These are phyloP conservation scores for Bjerkandera adusta DNA, from an alignment of 1,284 basidiomycete species.

Conservation along the genomic window DNA sequence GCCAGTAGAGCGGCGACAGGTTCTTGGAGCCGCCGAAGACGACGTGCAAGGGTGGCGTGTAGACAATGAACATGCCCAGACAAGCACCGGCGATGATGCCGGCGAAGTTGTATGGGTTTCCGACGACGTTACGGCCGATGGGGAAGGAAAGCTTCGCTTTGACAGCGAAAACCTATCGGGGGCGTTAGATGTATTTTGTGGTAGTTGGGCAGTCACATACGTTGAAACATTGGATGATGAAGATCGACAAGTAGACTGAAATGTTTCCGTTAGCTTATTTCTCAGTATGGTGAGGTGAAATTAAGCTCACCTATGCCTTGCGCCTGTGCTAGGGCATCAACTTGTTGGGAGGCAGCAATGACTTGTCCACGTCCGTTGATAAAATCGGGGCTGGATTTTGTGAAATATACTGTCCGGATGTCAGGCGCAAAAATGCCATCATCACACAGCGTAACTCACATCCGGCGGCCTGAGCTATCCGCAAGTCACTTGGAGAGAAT, in stretches of 20 bases:
- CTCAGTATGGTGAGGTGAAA: neutral
- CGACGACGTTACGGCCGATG: conserved; percentile 54
- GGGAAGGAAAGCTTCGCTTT: conserved; percentile 64
- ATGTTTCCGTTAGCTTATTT: neutral
- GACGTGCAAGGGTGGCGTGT: conserved; percentile 65
- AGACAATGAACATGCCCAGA: conserved; percentile 65
- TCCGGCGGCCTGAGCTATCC: conserved; percentile 44
- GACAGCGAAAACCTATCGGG: conserved; percentile 57
- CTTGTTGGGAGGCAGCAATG: conserved; percentile 46
- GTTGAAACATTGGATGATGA: conserved; percentile 71
- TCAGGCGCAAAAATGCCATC: neutral
- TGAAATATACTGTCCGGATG: conserved; percentile 41
- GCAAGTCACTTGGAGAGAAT: conserved; percentile 57
- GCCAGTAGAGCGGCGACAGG: conserved; percentile 65
- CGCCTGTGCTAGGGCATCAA: conserved; percentile 57
- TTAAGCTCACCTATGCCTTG: conserved; percentile 66
- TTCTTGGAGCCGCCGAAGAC: conserved; percentile 62
- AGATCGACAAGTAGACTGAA: conserved; percentile 67
- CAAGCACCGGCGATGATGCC: conserved; percentile 63
- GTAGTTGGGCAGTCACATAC: conserved; percentile 30
- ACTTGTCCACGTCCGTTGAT: conserved; percentile 49
- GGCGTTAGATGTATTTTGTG: neutral
- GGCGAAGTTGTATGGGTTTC: conserved; percentile 63
- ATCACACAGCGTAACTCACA: conserved; percentile 25
- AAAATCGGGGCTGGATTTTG: conserved; percentile 49